Evolutionary conservation across 352 stramenopile species (phyloP), one percentile per base, ranked within the genome.

Genomic region (Globisporangium ultimum): DNA sequence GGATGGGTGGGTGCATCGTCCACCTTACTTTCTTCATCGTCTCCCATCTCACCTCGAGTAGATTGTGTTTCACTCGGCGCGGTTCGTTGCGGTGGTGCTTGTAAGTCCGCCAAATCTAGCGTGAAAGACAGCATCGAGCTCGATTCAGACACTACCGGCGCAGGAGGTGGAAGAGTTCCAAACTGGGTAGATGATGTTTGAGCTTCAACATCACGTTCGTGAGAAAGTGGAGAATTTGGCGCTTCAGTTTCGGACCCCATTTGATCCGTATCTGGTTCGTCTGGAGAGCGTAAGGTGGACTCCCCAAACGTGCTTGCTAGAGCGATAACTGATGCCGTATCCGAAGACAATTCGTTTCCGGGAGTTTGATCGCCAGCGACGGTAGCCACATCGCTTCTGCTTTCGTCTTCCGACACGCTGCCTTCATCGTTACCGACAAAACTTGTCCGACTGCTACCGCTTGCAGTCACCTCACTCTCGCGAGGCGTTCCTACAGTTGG

Each of bases 41-140:
- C 32, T 15, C 11, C 45, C 20, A 12, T 18, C 11, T 21, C 15
- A 34, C 45, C 45, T 17, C 20, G 38, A n/a, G 21, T n/a, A 18
- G 45, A 12, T 28, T 53, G 47, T 36, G 20, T 22, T 17, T 45
- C 59, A n/a, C 55, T 24, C 20, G 3, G 34, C 18, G 38, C 49
- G 51, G 20, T 45, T 56, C 13, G 65, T 51, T 28, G 65, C 3
- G 67, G 17, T 32, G 68, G 46, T 34, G 48, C 55, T 15, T 72
- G 64, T 32, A 93, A 76, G 24, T 69, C 74, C 9, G 80, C 76
- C 55, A 95, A 65, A 66, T 95, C 87, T 7, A 95, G 68, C 0
- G 87, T 95, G 41, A 95, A 94, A 45, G 83, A 87, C 71, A 95
- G 76, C 60, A 93, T 78, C n/a, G 81, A 65, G 43, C 69, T 60